These are phyloP conservation scores for Zoysia japonica DNA, from an alignment of 176 grass and related monocot species.

Conservation along the genomic window DNA sequence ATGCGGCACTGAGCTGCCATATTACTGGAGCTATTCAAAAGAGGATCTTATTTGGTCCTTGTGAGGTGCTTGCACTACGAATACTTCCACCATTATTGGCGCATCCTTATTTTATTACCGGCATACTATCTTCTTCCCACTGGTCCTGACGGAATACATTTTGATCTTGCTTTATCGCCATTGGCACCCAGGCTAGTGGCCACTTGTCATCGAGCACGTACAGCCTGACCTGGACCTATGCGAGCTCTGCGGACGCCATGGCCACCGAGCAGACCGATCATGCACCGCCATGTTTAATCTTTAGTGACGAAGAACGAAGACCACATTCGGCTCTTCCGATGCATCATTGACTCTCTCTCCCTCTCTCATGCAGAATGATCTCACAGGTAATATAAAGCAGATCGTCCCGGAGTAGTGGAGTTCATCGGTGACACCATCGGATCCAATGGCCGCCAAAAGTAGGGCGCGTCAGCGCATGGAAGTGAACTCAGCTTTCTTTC, in stretches of 20 bases:
- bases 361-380: neutral
- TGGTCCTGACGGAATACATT: neutral
- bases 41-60: too few species aligned
- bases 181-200: neutral
- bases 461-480: neutral
- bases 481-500: slow-evolving; percentile 17
- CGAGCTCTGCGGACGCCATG: neutral
- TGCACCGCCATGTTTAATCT: neutral
- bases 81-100: neutral
- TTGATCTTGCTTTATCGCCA: neutral
- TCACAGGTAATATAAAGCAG: neutral
- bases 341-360: neutral
- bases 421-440: slow-evolving; percentile 31
- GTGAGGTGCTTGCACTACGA: too few species aligned
- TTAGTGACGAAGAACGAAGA: neutral
- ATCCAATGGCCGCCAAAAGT: slow-evolving; percentile 14
- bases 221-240: neutral
- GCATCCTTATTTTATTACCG: neutral
- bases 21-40: neutral
- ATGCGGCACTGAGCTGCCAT: neutral
- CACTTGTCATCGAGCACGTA: neutral
- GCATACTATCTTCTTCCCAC: neutral
- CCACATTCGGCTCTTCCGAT: too few species aligned
- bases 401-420: slow-evolving; percentile 26
- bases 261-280: neutral